Percentiles rank a stretch among this genome's conserved stretches.
phyloP scores from a whole-genome alignment of 257 asterid species.

The Solanum chaucha region DNA sequence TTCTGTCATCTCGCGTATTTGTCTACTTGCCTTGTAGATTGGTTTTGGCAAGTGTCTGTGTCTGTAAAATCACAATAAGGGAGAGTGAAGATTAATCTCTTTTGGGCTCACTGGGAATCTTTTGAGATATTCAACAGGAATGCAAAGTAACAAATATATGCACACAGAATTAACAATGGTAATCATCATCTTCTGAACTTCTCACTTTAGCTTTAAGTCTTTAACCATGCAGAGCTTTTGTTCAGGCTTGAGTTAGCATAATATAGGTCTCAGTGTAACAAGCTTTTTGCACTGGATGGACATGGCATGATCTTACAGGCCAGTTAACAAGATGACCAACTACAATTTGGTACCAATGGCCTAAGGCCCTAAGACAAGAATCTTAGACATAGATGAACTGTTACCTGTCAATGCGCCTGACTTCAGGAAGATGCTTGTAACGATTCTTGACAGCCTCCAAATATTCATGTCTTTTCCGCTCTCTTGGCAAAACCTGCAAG shows the following conservation, averaged over 20 bases:
- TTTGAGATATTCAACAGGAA: background rate
- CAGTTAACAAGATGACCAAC: background rate
- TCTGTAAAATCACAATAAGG: conserved; percentile 33
- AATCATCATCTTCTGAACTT: background rate
- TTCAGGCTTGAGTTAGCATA: background rate
- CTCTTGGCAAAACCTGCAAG: conserved; percentile 83
- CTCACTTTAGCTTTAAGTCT: background rate
- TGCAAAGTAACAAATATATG: background rate
- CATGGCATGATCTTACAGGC: background rate
- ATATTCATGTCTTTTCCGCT: conserved; percentile 75
- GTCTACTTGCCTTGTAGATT: conserved; percentile 60
- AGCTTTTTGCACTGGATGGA: background rate
- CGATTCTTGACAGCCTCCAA: conserved; percentile 78
- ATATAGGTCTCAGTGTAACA: background rate
- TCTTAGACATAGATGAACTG: background rate
- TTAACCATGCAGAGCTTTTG: background rate
- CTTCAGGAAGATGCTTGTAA: conserved; percentile 85
- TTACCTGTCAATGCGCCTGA: conserved; percentile 89
- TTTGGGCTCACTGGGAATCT: background rate
- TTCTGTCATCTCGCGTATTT: conserved; percentile 47
- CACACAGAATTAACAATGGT: background rate
- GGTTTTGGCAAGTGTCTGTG: conserved; percentile 86
- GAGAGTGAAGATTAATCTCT: background rate
- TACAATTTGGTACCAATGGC: background rate
- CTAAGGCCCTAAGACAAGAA: background rate